A percentile compares a stretch with the other conserved stretches of the same genome.
Conservation (phyloP, 345 rosid genomes). For the Dovyalis caffra region DNA sequence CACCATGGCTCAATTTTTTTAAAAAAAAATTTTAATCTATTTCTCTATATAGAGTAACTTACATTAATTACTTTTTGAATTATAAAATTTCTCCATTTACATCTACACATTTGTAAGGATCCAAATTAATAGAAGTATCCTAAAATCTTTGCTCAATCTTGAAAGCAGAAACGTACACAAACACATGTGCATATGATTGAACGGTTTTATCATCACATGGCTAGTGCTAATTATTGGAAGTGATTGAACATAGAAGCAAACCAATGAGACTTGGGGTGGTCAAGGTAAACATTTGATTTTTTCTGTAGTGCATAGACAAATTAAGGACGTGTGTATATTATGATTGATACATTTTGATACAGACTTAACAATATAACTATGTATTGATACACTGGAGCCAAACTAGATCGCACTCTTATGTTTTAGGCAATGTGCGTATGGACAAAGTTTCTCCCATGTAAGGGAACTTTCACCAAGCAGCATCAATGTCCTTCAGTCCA, state of each 20-base stretch:
- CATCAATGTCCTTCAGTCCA: constrained; percentile 19
- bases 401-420: constrained; percentile 9
- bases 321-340: background rate
- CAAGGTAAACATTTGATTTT: background rate
- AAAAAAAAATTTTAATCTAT: no score
- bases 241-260: background rate
- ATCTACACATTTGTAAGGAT: background rate
- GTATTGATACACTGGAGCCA: background rate
- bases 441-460: constrained; percentile 15
- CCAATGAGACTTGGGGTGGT: background rate
- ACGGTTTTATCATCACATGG: background rate
- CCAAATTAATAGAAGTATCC: background rate
- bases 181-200: background rate
- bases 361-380: background rate
- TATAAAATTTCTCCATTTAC: no score
- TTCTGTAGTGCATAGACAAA: background rate
- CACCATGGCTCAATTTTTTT: no score
- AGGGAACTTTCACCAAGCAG: constrained; percentile 14
- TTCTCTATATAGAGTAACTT: no score
- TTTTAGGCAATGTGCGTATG: background rate
- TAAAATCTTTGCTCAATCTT: background rate
- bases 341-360: background rate
- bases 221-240: no score
- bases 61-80: no score
- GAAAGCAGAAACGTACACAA: background rate